Base-by-base conservation (phyloP, 257 asterid genomes). In the Prunella vulgaris region DNA sequence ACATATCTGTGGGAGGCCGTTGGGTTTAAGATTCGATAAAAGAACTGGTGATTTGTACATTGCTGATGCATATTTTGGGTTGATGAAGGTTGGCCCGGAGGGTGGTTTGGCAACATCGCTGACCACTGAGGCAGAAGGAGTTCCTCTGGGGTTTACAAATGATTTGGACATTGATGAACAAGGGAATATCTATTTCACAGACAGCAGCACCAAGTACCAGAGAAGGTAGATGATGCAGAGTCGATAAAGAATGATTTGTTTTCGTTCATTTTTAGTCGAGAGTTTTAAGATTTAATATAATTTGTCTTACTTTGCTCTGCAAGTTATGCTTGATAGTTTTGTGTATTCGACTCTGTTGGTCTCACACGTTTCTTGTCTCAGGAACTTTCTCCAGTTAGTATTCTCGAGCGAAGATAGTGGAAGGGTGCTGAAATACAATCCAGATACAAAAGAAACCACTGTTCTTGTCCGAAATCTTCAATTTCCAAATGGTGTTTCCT, bases 1-100 rank as follows among this genome's bases (percentile, higher is more conserved):
- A 79, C 97, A 94, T 84, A 89, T 91, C 24, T 94, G 99, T 78
- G 99, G 99, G 30, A 83, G 97, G 83, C 99, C 99, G 37, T 75
- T 93, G 86, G 96, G 99, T 32, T 79, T 93, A 63, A 83, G 99
- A 64, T 93, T 93, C 61, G 88, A 88, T 81, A 86, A 82, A 74
- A 86, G 59, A 72, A 88, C 75, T 5, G 99, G 99, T 38, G 96
- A 90, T 75, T 76, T 93, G 69, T 93, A 90, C 81, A 88, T 93
- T 33, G 99, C 96, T 1, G 99, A 93, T 84, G 96, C 99, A 20
- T 93, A 93, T 80, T 84, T 90, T 48, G 99, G 99, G 72, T 64
- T 93, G 74, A 83, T 93, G 99, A 93, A 88, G 78, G 99, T 93
- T 38, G 97, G 96, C 15, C 92, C 86, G 20, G 88, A 90, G 83